Percentiles rank a stretch among this genome's conserved stretches.
These are phyloP conservation scores for Aschersonia sp. DNA, from an alignment of 2,329 filamentous ascomycete genomes.

Conservation along the genomic window DNA sequence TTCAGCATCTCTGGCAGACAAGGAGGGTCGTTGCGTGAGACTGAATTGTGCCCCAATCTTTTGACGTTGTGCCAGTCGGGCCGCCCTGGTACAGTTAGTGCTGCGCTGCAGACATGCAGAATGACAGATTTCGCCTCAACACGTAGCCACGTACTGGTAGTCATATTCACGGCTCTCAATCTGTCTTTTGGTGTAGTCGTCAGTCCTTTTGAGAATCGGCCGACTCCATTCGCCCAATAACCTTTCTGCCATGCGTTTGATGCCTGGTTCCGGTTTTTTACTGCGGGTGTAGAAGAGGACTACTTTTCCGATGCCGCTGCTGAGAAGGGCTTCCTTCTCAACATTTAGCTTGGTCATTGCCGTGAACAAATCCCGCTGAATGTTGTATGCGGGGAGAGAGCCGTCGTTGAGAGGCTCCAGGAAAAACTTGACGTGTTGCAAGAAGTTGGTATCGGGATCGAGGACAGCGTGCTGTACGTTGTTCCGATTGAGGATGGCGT, in stretches of 20 bases:
- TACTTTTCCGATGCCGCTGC: slow-evolving; percentile 90
- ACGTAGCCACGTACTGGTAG: slow-evolving; percentile 30
- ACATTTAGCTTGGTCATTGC: slow-evolving; percentile 70
- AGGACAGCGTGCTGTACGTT: slow-evolving; percentile 72
- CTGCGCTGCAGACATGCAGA: neutral
- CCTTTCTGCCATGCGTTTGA: slow-evolving; percentile 87
- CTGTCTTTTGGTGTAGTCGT: slow-evolving; percentile 81
- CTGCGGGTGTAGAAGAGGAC: slow-evolving; percentile 95
- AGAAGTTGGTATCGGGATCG: slow-evolving; percentile 86
- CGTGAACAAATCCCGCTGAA: slow-evolving; percentile 85
- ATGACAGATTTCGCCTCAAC: neutral
- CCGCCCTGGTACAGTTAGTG: slow-evolving; percentile 25
- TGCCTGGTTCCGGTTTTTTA: slow-evolving; percentile 71
- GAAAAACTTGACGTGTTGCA: slow-evolving; percentile 94
- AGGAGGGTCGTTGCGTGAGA: slow-evolving; percentile 33
- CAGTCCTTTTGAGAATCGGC: slow-evolving; percentile 82
- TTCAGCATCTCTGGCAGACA: slow-evolving; percentile 32
- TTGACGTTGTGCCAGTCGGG: slow-evolving; percentile 35
- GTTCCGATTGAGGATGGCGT: slow-evolving; percentile 77
- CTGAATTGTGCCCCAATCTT: slow-evolving; percentile 33
- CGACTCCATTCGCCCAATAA: slow-evolving; percentile 93
- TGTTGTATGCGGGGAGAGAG: slow-evolving; percentile 88
- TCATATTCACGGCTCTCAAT: slow-evolving; percentile 50
- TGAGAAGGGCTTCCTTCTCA: slow-evolving; percentile 77
- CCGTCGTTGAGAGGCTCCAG: slow-evolving; percentile 90